These are phyloP conservation scores for Diaporthe sp. DNA, from an alignment of 2,329 filamentous ascomycete species.

Conservation along the genomic window DNA sequence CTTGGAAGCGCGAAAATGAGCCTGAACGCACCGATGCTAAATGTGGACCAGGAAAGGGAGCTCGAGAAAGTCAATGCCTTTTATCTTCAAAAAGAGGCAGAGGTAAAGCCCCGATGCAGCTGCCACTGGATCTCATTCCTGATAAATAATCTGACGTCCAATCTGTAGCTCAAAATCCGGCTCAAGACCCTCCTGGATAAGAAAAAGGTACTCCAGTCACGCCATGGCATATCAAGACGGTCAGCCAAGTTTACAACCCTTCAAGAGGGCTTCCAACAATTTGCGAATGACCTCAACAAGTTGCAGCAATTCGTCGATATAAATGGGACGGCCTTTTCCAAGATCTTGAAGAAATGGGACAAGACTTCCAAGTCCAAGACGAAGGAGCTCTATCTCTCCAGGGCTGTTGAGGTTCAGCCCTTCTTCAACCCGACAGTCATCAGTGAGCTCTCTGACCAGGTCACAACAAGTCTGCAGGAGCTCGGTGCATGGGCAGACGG, in stretches of 20 bases:
- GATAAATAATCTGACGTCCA: not conserved
- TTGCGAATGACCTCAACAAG: constrained; percentile 96
- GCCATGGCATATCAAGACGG: constrained; percentile 84
- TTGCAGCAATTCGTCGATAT: constrained; percentile 98
- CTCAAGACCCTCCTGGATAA: constrained; percentile 94
- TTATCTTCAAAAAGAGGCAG: constrained; percentile 97
- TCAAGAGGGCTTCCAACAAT: constrained; percentile 97
- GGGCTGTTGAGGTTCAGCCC: constrained; percentile 96
- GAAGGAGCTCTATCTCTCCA: constrained; percentile 95
- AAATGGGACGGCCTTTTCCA: constrained; percentile 97
- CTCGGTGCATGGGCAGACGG: constrained; percentile 97
- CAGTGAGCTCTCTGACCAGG: constrained; percentile 95
- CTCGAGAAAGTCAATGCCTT: constrained; percentile 98
- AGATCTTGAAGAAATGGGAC: constrained; percentile 99
- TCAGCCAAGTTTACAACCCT: constrained; percentile 95
- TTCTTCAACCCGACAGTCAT: constrained; percentile 99
- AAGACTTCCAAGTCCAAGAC: constrained; percentile 99
- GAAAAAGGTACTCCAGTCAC: constrained; percentile 90
- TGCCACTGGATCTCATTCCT: not conserved
- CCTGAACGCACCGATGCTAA: constrained; percentile 55
- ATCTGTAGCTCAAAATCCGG: constrained; percentile 86
- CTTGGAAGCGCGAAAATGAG: not conserved
- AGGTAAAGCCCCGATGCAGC: constrained; percentile 70
- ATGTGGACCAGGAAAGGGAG: constrained; percentile 84
- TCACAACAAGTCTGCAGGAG: constrained; percentile 95